A percentile compares a stretch with the other conserved stretches of the same genome.
phyloP scores from a whole-genome alignment of 225 moss, liverwort and hornwort genomes.

The Physcomitrium patens region DNA sequence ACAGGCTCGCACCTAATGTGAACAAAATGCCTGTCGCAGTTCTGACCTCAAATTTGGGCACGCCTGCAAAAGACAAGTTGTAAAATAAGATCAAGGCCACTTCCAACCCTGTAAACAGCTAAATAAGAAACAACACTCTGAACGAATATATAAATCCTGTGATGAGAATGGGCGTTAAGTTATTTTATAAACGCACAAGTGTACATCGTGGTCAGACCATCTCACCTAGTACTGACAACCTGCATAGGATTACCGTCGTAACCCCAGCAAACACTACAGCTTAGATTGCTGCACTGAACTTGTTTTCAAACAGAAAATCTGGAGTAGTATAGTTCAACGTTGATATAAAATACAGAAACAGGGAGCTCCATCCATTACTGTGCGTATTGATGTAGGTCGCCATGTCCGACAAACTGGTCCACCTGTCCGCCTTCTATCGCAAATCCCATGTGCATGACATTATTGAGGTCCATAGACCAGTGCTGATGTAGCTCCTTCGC shows the following conservation, averaged over 20 bases:
- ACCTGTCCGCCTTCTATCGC: conserved; percentile 57
- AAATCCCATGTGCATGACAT: conserved; percentile 65
- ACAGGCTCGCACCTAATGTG: conserved; percentile 25
- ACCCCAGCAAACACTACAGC: conserved; percentile 25
- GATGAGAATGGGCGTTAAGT: conserved; percentile 10
- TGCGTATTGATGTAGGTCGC: conserved; percentile 51
- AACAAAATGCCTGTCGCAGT: conserved; percentile 22
- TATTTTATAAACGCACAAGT: conserved; percentile 13
- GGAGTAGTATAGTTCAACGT: conserved; percentile 19
- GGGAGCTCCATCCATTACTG: conserved; percentile 40
- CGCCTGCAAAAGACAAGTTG: conserved; percentile 23
- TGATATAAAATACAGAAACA: conserved; percentile 33
- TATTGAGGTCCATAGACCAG: conserved; percentile 64
- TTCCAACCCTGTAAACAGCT: conserved; percentile 28
- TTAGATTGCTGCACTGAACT: conserved; percentile 8
- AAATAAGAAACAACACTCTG: conserved; percentile 13
- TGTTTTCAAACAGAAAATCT: conserved; percentile 26
- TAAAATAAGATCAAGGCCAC: neutral
- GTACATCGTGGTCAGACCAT: conserved; percentile 16
- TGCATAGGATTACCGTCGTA: conserved; percentile 15
- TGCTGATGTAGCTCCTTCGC: conserved; percentile 54
- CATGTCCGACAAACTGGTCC: conserved; percentile 54
- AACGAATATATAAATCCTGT: conserved; percentile 2
- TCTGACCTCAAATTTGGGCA: conserved; percentile 21
- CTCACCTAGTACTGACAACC: conserved; percentile 34